Conservation (phyloP, 148 eudicot genomes). For the Amaranthus cruentus region DNA sequence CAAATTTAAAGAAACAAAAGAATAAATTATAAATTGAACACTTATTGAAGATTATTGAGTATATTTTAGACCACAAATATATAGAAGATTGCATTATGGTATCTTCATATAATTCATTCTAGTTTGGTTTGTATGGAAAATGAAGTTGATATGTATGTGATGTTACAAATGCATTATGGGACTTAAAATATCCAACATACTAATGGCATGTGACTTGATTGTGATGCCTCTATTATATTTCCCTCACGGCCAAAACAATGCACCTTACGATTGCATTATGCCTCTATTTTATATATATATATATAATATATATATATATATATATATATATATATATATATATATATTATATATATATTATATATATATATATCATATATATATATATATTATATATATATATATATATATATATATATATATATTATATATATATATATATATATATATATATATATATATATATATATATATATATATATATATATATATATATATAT, state of each 20-base stretch:
- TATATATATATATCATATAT: too few species aligned
- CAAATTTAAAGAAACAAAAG: too few species aligned
- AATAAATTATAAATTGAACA: neutral
- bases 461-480: too few species aligned
- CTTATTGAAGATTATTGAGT: neutral
- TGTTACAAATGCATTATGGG: slow-evolving; percentile 11
- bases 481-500: too few species aligned
- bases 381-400: too few species aligned
- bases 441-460: too few species aligned
- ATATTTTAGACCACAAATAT: neutral
- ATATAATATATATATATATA: too few species aligned
- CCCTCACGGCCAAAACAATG: neutral
- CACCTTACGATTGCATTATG: neutral
- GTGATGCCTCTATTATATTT: slow-evolving; percentile 5
- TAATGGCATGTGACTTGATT: slow-evolving; percentile 14
- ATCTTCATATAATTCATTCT: slow-evolving; percentile 7
- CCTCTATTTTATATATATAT: neutral
- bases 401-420: too few species aligned
- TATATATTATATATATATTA: too few species aligned
- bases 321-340: too few species aligned
- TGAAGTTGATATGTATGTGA: slow-evolving; percentile 2
- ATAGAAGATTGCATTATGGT: neutral
- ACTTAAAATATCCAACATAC: slow-evolving; percentile 18
- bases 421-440: too few species aligned
- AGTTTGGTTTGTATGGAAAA: slow-evolving; percentile 14